phyloP scores from a whole-genome alignment of 2,329 filamentous ascomycete genomes.

The Neopestalotiopsis sp. region DNA sequence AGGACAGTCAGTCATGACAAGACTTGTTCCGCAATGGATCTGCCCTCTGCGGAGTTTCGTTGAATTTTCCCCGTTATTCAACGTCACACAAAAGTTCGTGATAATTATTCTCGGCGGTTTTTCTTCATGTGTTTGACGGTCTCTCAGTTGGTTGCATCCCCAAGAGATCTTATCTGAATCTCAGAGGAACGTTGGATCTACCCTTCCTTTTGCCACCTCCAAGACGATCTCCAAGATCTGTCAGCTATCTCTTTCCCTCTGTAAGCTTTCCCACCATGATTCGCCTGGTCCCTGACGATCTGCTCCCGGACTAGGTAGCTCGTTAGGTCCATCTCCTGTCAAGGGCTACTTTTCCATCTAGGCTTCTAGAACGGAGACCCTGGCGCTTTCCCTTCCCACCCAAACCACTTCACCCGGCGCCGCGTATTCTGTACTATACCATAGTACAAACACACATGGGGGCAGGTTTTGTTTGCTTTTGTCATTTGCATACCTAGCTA shows the following conservation, averaged over 20 bases:
- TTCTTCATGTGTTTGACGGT: too few species aligned
- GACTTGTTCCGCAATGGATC: neutral
- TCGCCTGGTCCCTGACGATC: constrained; percentile 8
- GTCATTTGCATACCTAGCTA: too few species aligned
- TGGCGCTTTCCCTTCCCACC: neutral
- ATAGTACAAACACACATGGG: too few species aligned
- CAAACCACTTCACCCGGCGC: too few species aligned
- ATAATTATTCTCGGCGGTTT: too few species aligned
- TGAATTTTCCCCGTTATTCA: neutral
- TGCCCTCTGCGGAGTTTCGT: neutral
- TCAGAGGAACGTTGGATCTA: too few species aligned
- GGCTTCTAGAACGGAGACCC: constrained; percentile 7
- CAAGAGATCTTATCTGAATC: too few species aligned
- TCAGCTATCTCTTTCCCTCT: neutral
- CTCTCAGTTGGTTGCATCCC: too few species aligned
- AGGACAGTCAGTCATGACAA: neutral
- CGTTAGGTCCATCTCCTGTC: neutral
- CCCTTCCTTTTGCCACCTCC: neutral
- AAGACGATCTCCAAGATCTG: neutral
- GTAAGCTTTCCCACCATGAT: neutral
- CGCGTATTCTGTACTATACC: too few species aligned
- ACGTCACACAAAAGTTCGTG: neutral
- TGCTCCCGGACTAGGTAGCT: neutral
- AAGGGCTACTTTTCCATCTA: neutral
- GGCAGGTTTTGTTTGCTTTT: too few species aligned